Evolutionary conservation across 73 alveolate genomes (phyloP).

Genomic region (Blepharisma stoltei): DNA sequence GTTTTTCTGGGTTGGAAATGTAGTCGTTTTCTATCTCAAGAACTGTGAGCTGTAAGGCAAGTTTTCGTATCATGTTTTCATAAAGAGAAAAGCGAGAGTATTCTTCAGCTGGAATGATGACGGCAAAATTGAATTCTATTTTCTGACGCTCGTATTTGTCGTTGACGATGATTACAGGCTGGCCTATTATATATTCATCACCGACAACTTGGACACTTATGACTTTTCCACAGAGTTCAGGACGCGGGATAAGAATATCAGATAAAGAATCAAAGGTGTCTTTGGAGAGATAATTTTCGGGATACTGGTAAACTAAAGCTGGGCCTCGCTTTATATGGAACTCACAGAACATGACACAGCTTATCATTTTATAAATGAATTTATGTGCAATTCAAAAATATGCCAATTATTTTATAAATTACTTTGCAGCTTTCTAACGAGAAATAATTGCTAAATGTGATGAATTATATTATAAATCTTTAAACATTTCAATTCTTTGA

Average conservation of each 20-base stretch:
- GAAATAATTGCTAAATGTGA: no score
- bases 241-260: conserved; percentile 25
- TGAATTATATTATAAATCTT: no score
- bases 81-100: neutral
- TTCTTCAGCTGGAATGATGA: neutral
- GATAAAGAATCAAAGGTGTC: conserved; percentile 15
- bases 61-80: conserved; percentile 28
- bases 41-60: conserved; percentile 26
- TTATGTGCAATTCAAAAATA: no score
- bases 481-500: no score
- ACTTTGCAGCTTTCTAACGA: no score
- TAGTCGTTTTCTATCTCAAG: conserved; percentile 1
- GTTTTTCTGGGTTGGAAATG: neutral
- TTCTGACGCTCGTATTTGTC: conserved; percentile 22
- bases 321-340: conserved; percentile 28
- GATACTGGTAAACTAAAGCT: conserved; percentile 22
- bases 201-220: conserved; percentile 20
- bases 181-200: conserved; percentile 10
- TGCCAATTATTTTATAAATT: no score
- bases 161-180: neutral
- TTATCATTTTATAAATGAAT: conserved; percentile 11
- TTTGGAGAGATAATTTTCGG: conserved; percentile 13
- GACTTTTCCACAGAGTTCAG: conserved; percentile 32
- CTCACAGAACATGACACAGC: conserved; percentile 22
- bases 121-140: conserved; percentile 16